phyloP scores from a whole-genome alignment of 2,329 filamentous ascomycete genomes.

The Ambrosiella cleistominuta region DNA sequence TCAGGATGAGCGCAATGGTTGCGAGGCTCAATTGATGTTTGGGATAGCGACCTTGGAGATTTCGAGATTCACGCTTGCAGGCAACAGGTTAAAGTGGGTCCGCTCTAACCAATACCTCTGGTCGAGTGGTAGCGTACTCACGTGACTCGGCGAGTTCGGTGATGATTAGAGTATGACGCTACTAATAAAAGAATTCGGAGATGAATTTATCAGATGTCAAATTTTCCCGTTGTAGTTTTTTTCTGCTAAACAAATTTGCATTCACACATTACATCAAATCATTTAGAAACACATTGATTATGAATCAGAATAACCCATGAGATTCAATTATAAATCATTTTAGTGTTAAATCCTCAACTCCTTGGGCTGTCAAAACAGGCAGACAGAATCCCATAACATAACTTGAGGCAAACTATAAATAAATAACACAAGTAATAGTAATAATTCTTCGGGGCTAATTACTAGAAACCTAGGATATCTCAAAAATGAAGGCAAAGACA shows the following conservation, averaged over 20 bases:
- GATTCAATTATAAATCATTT: no score
- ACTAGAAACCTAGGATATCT: background rate
- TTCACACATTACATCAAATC: no score
- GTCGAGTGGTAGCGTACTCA: background rate
- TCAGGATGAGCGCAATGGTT: background rate
- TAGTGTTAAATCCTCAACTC: no score
- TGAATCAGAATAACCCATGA: no score
- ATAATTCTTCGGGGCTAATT: background rate
- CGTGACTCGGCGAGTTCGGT: slow-evolving; percentile 1
- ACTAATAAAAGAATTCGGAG: background rate
- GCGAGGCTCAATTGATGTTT: background rate
- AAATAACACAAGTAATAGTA: background rate
- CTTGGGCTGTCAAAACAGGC: no score
- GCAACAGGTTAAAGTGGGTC: slow-evolving; percentile 4
- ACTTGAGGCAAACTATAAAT: background rate
- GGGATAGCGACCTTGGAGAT: background rate
- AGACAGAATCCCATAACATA: background rate
- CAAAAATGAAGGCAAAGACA: background rate
- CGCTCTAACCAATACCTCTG: background rate
- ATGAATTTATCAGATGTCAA: no score
- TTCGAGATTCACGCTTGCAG: background rate
- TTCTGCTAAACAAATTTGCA: no score
- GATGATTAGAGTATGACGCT: background rate
- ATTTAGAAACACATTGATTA: no score
- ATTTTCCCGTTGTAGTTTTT: no score